Evolutionary conservation across 306 rosid species (phyloP), one percentile per base, ranked within the genome.

Genomic region (Inga laurina): DNA sequence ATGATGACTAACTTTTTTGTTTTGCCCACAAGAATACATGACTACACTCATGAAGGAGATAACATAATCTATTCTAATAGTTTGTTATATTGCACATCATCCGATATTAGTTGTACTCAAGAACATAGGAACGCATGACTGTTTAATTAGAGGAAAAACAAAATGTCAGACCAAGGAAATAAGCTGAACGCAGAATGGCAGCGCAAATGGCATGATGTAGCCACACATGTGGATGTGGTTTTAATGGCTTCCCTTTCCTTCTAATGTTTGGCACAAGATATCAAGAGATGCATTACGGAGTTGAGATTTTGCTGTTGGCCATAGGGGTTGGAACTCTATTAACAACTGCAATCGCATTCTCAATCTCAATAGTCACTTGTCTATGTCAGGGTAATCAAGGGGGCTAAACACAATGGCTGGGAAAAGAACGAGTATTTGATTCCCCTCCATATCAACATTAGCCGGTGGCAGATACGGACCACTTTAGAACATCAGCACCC

Each of bases 401-500:
- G 32, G 35, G 5, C 13, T 22, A 9, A 8, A 34, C 66, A 10
- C 35, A 59, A 59, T 10, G 15, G 66, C 34, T 10, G 15, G 6
- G 5, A 8, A 59, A 22, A 59, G 9, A 57, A 19, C 22, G 1
- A 19, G 37, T 49, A 49, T 75, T 21, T 34, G 32, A 4, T 13
- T 12, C 22, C 39, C 69, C 35, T 19, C n/a, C 27, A 24, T 19
- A n/a, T 22, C 35, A 22, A 19, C 51, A 5, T 11, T 75, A 16
- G 22, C 18, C 62, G 66, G 64, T 1, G 4, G 78, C 78, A 62
- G 54, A 43, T 64, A 62, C 73, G 1, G 9, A 15, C 19, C n/a
- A 70, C 81, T 54, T 69, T 61, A 80, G 43, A 71, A 64, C 11
- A 76, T 16, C 77, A 43, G 44, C 10, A 44, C 74, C 1, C 30